Conservation (phyloP, 352 stramenopile species). For the Phytophthora pluvialis region DNA sequence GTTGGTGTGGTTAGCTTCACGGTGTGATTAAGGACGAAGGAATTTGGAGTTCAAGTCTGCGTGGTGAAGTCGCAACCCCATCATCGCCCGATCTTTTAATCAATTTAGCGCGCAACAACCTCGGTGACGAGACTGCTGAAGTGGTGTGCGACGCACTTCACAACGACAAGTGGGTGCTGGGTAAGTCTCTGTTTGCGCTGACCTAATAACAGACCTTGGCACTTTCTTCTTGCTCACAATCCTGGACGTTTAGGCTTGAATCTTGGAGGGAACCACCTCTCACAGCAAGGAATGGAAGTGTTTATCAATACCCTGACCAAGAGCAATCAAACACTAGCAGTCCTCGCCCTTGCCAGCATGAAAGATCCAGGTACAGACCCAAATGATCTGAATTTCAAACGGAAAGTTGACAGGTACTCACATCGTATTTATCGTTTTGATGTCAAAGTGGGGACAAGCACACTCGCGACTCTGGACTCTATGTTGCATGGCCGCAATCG, state of each 20-base stretch:
- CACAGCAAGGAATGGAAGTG: constrained; percentile 31
- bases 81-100: constrained; percentile 42
- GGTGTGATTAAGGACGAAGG: constrained; percentile 57
- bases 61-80: constrained; percentile 34
- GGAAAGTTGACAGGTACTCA: constrained; percentile 1
- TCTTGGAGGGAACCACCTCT: constrained; percentile 50
- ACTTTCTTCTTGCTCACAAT: not conserved
- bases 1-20: constrained; percentile 43
- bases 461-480: constrained; percentile 27
- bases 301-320: constrained; percentile 47
- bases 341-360: constrained; percentile 45
- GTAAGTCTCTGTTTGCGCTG: constrained; percentile 18
- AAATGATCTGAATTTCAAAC: not conserved
- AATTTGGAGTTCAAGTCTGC: constrained; percentile 65
- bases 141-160: constrained; percentile 57
- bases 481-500: constrained; percentile 31
- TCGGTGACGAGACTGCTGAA: constrained; percentile 49
- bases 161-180: constrained; percentile 73
- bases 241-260: constrained; percentile 43
- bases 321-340: constrained; percentile 54
- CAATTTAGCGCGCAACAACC: constrained; percentile 54
- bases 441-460: constrained; percentile 26
- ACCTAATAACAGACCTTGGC: not conserved
- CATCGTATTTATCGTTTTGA: not conserved
- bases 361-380: constrained; percentile 31